phyloP scores from a whole-genome alignment of 768 basidiomycete species.

The Mycena sanguinolenta region DNA sequence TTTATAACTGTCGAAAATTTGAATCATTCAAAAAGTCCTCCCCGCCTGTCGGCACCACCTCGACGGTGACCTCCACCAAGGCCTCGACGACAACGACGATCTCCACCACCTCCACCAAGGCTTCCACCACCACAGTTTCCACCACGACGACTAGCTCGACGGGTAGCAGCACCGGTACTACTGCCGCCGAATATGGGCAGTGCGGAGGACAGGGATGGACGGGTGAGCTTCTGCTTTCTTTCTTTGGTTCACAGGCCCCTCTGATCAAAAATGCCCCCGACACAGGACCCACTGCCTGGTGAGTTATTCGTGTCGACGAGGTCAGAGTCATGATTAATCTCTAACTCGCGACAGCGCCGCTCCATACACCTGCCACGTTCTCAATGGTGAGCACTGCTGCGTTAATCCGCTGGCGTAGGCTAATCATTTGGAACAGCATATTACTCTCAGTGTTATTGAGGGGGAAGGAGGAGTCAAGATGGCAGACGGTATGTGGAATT shows the following conservation, averaged over 20 bases:
- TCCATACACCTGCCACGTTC: conserved; percentile 9
- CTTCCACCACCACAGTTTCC: background rate
- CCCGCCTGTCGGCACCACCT: background rate
- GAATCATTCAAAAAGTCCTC: background rate
- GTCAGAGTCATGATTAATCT: too few relatives aligned
- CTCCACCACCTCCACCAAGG: conserved; percentile 3
- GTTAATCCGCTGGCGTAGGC: background rate
- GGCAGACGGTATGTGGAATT: too few relatives aligned
- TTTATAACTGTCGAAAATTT: background rate
- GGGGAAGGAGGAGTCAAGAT: too few relatives aligned
- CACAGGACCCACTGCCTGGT: conserved; percentile 16
- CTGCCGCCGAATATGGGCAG: conserved; percentile 15
- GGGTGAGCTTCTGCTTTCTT: background rate
- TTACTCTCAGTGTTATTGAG: too few relatives aligned
- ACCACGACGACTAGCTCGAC: conserved; percentile 6
- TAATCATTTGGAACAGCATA: too few relatives aligned
- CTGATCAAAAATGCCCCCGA: background rate
- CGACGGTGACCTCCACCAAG: background rate
- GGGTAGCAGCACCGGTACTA: background rate
- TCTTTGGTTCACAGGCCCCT: background rate
- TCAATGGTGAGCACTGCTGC: background rate
- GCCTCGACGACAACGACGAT: conserved; percentile 17
- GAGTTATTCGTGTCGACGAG: background rate
- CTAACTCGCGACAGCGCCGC: background rate
- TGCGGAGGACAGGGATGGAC: conserved; percentile 18